Base-by-base conservation (phyloP, 1,284 basidiomycete genomes). In the Cutaneotrichosporon cyanovorans region DNA sequence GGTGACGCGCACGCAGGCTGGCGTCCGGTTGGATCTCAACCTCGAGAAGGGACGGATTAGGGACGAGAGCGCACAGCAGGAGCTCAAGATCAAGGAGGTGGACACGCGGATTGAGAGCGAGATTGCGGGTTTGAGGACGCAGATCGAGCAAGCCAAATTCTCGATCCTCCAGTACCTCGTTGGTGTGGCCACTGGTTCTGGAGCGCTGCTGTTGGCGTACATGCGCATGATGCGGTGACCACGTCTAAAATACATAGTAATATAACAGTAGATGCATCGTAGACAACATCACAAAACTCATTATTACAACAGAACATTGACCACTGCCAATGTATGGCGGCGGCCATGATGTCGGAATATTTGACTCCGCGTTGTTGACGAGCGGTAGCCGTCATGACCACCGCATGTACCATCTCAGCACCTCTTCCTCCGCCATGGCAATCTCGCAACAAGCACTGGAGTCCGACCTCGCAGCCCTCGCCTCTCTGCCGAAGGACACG, bases 51-150 rank as follows among this genome's bases (percentile, higher is more conserved):
- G 77, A 53, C 78, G 93, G 34, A 89, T 97, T 76, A 76, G 95
- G 36, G 92, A 98, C 64, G 92, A 98, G 75, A 84, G 83, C 51
- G 85, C 83, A 48, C 82, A 85, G 37, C 90, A 97, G 63, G 92
- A 95, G 62, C 76, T 95, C 53, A 97, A 97, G 80, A 89, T 98
- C 68, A 92, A 92, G 71, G 95, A 99, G 70, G 91, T 97, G 12
- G 93, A 98, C 62, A 97, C 93, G 2, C 75, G 90, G 60, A 97
- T 98, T 61, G 93, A 98, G 73, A 86, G 87, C 64, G 93, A 97
- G 73, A 97, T 97, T 63, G 89, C 91, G 2, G 82, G 83, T 5
- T 69, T 97, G 43, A 75, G 89, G 40, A 95, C 93, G 2, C 79
- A 85, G 40, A 95, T 96, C 45, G 90, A 96, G 67, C 84, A 87